Base-by-base conservation (phyloP, 768 basidiomycete genomes). In the Sistotremastrum niveocremeum region DNA sequence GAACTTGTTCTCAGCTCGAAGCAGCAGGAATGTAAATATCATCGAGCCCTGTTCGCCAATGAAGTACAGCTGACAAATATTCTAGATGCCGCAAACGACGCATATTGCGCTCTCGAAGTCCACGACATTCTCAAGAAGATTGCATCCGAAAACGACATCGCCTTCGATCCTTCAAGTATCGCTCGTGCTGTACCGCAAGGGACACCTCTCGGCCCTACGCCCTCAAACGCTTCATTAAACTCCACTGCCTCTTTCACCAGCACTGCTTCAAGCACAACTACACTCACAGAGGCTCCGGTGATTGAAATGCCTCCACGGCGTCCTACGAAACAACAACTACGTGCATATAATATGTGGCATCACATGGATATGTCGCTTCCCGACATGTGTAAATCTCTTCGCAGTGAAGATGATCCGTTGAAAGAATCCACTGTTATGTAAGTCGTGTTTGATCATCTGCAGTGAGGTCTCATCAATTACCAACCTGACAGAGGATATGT, bases 1-100 rank as follows among this genome's bases (percentile, higher is more conserved):
- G 69, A 71, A 47, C 56, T 46, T 1, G 38, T 54, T 7, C 62
- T 74, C 11, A 60, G 57, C 8, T 46, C 49, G 36, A 52, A 56
- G 44, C 73, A 72, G 59, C 46, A 65, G 30, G 56, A 62, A 49
- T 73, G 70, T 70, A 39, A 20, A 59, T 50, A 9, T 36, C n/a
- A 6, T 46, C 43, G 30, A 49, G 54, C 4, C 30, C 5, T 45
- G 5, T 10, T 1, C 34, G 36, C 3, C 20, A 4, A 20, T 34
- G 8, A 31, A 4, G 4, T 12, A 10, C 10, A 9, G 41, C 10
- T 41, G 11, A 35, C 28, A 4, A 34, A 8, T 28, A 35, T 7
- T 6, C 3, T 38, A 73, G 72, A 75, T 49, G 73, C 73, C 2
- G 72, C 73, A 0, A 74, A 74, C 49, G 73, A 74, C 47, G 70